Conservation (phyloP, 73 alveolate genomes). For the Paraurostyla sp. region DNA sequence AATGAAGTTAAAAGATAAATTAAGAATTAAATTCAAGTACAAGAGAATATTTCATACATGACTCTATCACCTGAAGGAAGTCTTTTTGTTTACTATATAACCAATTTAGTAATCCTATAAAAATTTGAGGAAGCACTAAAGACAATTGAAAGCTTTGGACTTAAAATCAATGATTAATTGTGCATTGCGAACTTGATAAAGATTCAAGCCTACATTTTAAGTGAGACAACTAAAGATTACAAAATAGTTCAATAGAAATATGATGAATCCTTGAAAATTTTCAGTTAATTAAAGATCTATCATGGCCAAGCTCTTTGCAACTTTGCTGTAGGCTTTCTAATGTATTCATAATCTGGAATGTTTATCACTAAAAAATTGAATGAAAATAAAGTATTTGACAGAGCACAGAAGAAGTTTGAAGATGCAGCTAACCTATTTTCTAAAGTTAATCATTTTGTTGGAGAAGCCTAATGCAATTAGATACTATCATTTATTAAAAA, state of each 20-base stretch:
- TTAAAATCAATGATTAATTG: neutral
- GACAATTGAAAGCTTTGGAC: slow-evolving; percentile 14
- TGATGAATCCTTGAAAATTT: slow-evolving; percentile 24
- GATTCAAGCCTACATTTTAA: neutral
- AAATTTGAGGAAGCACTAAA: slow-evolving; percentile 49
- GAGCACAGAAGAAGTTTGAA: slow-evolving; percentile 12
- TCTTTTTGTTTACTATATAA: slow-evolving; percentile 32
- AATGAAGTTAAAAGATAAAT: neutral
- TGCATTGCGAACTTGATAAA: slow-evolving; percentile 32
- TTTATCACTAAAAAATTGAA: slow-evolving; percentile 26
- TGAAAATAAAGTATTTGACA: slow-evolving; percentile 35
- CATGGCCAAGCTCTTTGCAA: slow-evolving; percentile 50
- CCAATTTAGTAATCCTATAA: neutral
- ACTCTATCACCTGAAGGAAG: slow-evolving; percentile 20
- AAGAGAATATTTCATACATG: neutral
- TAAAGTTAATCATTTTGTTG: slow-evolving; percentile 22
- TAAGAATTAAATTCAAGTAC: neutral
- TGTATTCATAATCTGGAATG: neutral
- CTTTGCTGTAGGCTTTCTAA: slow-evolving; percentile 13
- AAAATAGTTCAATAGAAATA: neutral
- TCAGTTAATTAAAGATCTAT: neutral
- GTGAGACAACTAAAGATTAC: slow-evolving; percentile 17
- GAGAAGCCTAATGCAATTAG: slow-evolving; percentile 60
- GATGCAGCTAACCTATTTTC: neutral
- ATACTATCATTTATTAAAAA: slow-evolving; percentile 40